Base-by-base conservation (phyloP, 176 grass and related monocot species). In the Saccharum spontaneum region DNA sequence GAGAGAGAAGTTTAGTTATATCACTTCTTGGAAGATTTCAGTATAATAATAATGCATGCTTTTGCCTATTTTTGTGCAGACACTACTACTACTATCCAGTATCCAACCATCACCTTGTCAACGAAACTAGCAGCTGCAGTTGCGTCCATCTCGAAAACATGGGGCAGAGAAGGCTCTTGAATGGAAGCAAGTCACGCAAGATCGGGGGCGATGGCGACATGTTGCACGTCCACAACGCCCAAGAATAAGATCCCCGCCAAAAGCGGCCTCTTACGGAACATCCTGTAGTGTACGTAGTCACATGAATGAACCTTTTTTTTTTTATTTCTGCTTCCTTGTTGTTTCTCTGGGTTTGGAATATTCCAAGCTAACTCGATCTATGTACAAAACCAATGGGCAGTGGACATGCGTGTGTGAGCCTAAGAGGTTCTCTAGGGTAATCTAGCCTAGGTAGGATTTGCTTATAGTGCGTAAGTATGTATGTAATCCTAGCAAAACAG, bases 161-260 rank as follows among this genome's bases (percentile, higher is more conserved):
- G 28, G 28, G 28, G 28, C 28, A 28, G 28, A 28, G 28, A 28
- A 28, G 4, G 48, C 48, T 50, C 48, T 0, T 33, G 11, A 85
- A 85, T 33, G 48, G 26, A 15, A 59, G 4, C 44, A 12, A 2
- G 34, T 39, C 74, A 79, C 38, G 52, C 65, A 28, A 26, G 76
- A 79, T 79, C 18, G 28, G 36, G 36, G 18, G 50, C 12, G 67
- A 86, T 38, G 20, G 24, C 6, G 75, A 71, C 50, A 61, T 70
- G 50, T 71, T 85, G 50, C 65, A 78, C 48, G 83, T 31, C 83
- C 10, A 44, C 13, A 20, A 54, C 23, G 1, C 46, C 13, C 62
- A 17, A 43, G 83, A 77, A 50, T 17, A 50, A 45, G 44, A 85
- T 77, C 62, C 48, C 4, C 48, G 50, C 16, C 73, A 44, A 69